Conservation (phyloP, 129 eudicot species). For the Pittosporum tobira region DNA sequence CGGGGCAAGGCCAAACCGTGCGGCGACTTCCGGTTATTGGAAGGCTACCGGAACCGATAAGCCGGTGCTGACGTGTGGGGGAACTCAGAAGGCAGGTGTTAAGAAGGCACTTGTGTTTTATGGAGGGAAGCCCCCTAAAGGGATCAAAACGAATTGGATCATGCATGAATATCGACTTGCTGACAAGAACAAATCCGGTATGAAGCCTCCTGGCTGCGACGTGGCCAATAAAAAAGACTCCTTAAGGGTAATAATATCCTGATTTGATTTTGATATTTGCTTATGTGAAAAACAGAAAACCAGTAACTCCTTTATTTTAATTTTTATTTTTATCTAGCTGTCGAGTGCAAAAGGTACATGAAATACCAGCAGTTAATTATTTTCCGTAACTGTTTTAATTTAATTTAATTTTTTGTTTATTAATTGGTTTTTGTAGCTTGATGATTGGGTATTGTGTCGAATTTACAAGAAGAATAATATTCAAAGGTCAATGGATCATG, state of each 20-base stretch:
- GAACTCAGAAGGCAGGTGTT: conserved; percentile 41
- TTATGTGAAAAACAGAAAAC: no score
- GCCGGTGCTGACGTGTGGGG: conserved; percentile 37
- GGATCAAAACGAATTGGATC: conserved; percentile 48
- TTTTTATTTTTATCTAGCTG: no score
- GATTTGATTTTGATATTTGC: no score
- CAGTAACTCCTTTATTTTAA: no score
- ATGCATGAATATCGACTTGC: conserved; percentile 42
- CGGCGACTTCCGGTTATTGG: conserved; percentile 45
- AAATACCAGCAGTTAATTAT: no score
- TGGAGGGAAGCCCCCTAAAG: conserved; percentile 46
- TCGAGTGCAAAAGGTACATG: no score
- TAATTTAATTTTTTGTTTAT: background rate
- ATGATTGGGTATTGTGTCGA: conserved; percentile 50
- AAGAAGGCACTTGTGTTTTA: conserved; percentile 49
- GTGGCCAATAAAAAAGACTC: conserved; percentile 30
- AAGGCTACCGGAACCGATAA: conserved; percentile 51
- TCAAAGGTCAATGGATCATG: conserved; percentile 31
- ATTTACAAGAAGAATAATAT: conserved; percentile 43
- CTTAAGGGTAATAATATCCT: conserved; percentile 35
- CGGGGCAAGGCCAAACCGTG: conserved; percentile 47
- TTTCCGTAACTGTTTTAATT: background rate
- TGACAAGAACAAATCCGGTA: conserved; percentile 24
- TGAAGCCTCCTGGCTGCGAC: conserved; percentile 30
- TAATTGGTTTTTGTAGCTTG: conserved; percentile 14